phyloP scores from a whole-genome alignment of 371 early-diverging fungal genomes.

The Lichtheimia hyalospora region DNA sequence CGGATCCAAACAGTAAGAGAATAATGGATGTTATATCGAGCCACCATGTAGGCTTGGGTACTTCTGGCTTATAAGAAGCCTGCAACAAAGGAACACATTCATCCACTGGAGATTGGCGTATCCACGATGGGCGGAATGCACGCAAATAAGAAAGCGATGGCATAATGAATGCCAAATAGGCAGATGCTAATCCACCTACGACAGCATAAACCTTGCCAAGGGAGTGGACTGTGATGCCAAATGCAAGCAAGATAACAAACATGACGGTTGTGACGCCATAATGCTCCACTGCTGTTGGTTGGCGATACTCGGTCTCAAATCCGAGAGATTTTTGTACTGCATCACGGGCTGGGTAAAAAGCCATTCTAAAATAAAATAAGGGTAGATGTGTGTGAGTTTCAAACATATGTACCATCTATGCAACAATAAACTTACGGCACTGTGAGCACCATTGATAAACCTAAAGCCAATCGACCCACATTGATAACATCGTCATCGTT shows the following conservation, averaged over 20 bases:
- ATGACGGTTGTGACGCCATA: slow-evolving; percentile 41
- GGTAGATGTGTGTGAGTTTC: not conserved
- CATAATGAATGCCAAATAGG: slow-evolving; percentile 59
- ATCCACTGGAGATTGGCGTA: slow-evolving; percentile 1
- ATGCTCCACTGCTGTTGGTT: slow-evolving; percentile 48
- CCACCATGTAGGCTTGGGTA: slow-evolving; percentile 16
- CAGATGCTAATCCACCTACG: slow-evolving; percentile 57
- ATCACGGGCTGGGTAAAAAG: slow-evolving; percentile 59
- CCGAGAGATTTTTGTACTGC: slow-evolving; percentile 55
- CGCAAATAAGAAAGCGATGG: slow-evolving; percentile 51
- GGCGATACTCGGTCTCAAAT: slow-evolving; percentile 40
- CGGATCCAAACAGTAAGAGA: slow-evolving; percentile 18
- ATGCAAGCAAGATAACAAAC: slow-evolving; percentile 35
- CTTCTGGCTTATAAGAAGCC: not conserved
- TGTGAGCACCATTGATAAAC: slow-evolving; percentile 59
- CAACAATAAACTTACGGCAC: slow-evolving; percentile 36
- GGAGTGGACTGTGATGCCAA: slow-evolving; percentile 45
- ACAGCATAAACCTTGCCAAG: slow-evolving; percentile 57
- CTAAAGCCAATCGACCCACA: slow-evolving; percentile 51
- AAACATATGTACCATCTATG: not conserved
- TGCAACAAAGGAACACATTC: not conserved
- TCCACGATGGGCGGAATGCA: slow-evolving; percentile 25
- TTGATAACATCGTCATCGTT: slow-evolving; percentile 51
- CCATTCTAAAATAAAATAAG: slow-evolving; percentile 30
- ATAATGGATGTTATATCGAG: slow-evolving; percentile 13